phyloP scores from a whole-genome alignment of 1,139 yeast species.

The Lodderomyces pseudojiufengensis region DNA sequence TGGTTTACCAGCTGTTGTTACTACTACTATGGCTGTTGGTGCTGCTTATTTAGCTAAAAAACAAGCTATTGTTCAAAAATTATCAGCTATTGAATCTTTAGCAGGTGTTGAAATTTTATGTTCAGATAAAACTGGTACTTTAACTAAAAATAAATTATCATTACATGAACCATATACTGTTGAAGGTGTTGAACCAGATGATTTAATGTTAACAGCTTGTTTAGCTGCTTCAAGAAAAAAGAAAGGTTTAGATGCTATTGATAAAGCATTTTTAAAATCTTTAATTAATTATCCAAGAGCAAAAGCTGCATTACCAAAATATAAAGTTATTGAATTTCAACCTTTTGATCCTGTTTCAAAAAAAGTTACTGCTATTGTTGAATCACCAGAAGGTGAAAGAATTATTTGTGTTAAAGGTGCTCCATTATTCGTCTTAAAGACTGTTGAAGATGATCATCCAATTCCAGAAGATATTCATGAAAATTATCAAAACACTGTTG shows the following conservation, averaged over 20 bases:
- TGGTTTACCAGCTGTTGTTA: constrained; percentile 99
- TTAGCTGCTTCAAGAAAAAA: constrained; percentile 98
- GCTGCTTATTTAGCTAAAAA: constrained; percentile 99
- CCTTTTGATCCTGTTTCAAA: constrained; percentile 98
- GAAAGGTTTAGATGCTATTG: constrained; percentile 98
- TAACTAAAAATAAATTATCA: constrained; percentile 95
- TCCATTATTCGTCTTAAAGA: constrained; percentile 89
- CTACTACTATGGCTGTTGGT: constrained; percentile 99
- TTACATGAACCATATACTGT: constrained; percentile 99
- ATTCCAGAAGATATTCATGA: constrained; percentile 94
- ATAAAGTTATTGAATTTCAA: constrained; percentile 93
- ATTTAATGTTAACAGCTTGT: constrained; percentile 96
- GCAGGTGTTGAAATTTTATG: constrained; percentile 99
- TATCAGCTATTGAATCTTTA: constrained; percentile 96
- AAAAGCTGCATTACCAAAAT: constrained; percentile 89
- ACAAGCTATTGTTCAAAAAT: constrained; percentile 97
- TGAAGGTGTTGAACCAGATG: constrained; percentile 97
- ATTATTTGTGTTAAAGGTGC: constrained; percentile 98
- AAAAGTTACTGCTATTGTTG: constrained; percentile 93
- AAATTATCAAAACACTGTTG: constrained; percentile 94
- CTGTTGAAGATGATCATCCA: constrained; percentile 95
- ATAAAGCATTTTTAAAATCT: constrained; percentile 94
- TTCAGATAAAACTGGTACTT: constrained; percentile 99
- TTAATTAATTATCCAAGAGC: constrained; percentile 87
- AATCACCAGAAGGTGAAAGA: constrained; percentile 95